Evolutionary conservation across 768 basidiomycete species (phyloP).

Genomic region (Rossbeevera mucosa): DNA sequence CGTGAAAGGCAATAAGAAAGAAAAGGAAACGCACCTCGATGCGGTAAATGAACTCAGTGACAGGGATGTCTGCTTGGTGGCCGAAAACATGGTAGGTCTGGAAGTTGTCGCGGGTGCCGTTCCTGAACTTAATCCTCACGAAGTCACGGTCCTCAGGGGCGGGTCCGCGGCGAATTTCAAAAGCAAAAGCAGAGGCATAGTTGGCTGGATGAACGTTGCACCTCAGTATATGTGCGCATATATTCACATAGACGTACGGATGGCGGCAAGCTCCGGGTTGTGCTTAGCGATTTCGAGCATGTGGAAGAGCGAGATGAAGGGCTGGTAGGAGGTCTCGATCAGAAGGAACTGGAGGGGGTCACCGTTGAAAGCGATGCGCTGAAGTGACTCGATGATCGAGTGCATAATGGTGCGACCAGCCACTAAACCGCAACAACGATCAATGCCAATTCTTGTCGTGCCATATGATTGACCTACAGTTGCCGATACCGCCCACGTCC

Average conservation of each 20-base stretch:
- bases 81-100: constrained; percentile 69
- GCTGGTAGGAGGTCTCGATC: constrained; percentile 81
- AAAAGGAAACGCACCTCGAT: constrained; percentile 50
- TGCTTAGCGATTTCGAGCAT: constrained; percentile 59
- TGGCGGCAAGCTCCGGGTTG: constrained; percentile 54
- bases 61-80: constrained; percentile 68
- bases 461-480: constrained; percentile 50
- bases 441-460: background rate
- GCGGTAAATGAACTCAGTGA: constrained; percentile 83
- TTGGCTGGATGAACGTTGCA: constrained; percentile 45
- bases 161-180: constrained; percentile 73
- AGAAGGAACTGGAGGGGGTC: constrained; percentile 78
- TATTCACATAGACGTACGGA: constrained; percentile 48
- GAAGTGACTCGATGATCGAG: constrained; percentile 65
- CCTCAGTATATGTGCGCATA: constrained; percentile 10
- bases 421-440: constrained; percentile 41
- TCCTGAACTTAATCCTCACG: constrained; percentile 81
- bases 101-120: constrained; percentile 65
- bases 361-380: constrained; percentile 73
- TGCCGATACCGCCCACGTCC: constrained; percentile 64
- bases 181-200: constrained; percentile 67
- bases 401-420: constrained; percentile 77
- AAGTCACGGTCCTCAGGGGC: constrained; percentile 77
- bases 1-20: background rate
- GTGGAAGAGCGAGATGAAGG: constrained; percentile 85